A percentile compares a stretch with the other conserved stretches of the same genome.
Evolutionary conservation across 345 rosid species (phyloP).

Genomic region (Brassica carinata): DNA sequence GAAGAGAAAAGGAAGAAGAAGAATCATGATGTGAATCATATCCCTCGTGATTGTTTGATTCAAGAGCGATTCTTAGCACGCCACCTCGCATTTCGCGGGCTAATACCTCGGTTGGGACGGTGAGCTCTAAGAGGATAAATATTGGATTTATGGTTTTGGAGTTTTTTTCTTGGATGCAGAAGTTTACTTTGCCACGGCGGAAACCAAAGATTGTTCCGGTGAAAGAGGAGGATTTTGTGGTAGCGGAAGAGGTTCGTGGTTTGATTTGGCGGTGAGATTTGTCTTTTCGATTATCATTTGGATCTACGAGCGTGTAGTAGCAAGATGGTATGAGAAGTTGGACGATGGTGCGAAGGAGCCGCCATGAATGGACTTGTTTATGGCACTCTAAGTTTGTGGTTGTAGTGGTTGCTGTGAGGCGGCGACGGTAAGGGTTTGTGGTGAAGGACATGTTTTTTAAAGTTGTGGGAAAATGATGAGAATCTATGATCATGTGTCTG

Average conservation of each 20-base stretch:
- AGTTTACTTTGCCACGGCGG: slow-evolving; percentile 60
- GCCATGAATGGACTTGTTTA: slow-evolving; percentile 80
- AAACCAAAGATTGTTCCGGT: slow-evolving; percentile 69
- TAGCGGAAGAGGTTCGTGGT: slow-evolving; percentile 18
- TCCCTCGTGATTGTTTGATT: slow-evolving; percentile 32
- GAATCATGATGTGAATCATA: slow-evolving; percentile 11
- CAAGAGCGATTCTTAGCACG: slow-evolving; percentile 58
- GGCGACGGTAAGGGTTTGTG: slow-evolving; percentile 32
- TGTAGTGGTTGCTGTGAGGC: slow-evolving; percentile 30
- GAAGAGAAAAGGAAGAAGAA: slow-evolving; percentile 35
- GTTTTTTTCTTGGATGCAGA: slow-evolving; percentile 59
- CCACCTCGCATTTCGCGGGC: slow-evolving; percentile 76
- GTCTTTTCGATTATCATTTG: slow-evolving; percentile 35
- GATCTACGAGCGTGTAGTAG: slow-evolving; percentile 42
- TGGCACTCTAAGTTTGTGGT: slow-evolving; percentile 68
- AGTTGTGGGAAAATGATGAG: slow-evolving; percentile 3
- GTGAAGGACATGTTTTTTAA: slow-evolving; percentile 43
- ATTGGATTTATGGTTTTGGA: slow-evolving; percentile 52
- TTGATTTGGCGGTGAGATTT: slow-evolving; percentile 11
- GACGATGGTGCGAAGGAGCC: slow-evolving; percentile 58
- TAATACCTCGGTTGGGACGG: slow-evolving; percentile 50
- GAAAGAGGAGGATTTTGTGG: slow-evolving; percentile 40
- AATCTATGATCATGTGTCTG: neutral
- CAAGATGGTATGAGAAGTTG: slow-evolving; percentile 64
- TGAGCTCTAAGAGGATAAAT: slow-evolving; percentile 58